phyloP scores from a whole-genome alignment of 108 stramenopile species.

The Skeletonema marinoi region DNA sequence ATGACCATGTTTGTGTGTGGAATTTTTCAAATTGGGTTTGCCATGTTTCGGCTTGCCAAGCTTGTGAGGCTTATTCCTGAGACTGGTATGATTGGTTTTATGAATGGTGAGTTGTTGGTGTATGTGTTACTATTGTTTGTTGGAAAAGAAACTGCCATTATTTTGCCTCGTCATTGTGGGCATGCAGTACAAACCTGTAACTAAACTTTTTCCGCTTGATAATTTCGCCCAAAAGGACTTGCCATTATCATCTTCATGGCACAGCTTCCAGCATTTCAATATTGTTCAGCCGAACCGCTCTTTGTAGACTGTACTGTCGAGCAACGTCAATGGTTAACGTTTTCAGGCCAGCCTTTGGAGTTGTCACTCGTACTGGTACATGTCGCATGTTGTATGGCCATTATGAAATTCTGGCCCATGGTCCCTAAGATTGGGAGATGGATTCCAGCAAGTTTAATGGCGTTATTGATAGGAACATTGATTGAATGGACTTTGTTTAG shows the following conservation, averaged over 20 bases:
- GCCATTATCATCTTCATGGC: constrained; percentile 66
- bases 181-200: neutral
- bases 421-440: constrained; percentile 40
- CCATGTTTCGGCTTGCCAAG: constrained; percentile 49
- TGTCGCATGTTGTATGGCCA: constrained; percentile 47
- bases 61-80: constrained; percentile 64
- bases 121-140: neutral
- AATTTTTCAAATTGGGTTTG: constrained; percentile 52
- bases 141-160: too few relatives aligned
- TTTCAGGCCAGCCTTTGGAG: constrained; percentile 25
- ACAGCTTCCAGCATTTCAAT: constrained; percentile 55
- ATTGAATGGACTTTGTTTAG: constrained; percentile 55
- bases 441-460: constrained; percentile 57
- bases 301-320: constrained; percentile 56
- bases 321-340: constrained; percentile 55
- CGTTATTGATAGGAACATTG: constrained; percentile 55
- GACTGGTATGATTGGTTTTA: constrained; percentile 64
- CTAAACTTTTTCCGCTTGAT: neutral
- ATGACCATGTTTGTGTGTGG: constrained; percentile 62
- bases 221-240: neutral
- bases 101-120: constrained; percentile 40
- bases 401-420: constrained; percentile 53
- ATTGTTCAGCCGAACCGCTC: constrained; percentile 40
- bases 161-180: neutral
- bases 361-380: constrained; percentile 36